phyloP scores from a whole-genome alignment of 148 eudicot species.

The Vaccinium myrtillus region DNA sequence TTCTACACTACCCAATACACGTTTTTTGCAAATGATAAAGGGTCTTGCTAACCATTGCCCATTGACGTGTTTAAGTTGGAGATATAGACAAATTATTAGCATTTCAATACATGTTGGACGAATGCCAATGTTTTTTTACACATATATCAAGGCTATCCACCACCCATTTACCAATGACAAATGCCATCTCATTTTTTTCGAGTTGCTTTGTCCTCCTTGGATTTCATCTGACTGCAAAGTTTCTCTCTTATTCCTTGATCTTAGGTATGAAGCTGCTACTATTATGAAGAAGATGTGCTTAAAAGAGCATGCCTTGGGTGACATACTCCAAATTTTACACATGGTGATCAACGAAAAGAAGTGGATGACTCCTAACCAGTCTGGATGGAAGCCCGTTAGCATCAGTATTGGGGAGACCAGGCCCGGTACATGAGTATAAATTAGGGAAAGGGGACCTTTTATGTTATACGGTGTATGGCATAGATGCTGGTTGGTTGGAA shows the following conservation, averaged over 20 bases:
- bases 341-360: constrained; percentile 51
- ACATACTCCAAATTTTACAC: constrained; percentile 67
- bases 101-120: not conserved
- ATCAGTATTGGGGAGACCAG: constrained; percentile 46
- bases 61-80: not conserved
- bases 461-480: not conserved
- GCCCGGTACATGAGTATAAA: constrained; percentile 23
- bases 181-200: constrained; percentile 6
- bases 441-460: not conserved
- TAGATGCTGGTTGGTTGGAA: constrained; percentile 9
- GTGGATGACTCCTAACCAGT: constrained; percentile 63
- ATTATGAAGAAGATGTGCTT: constrained; percentile 64
- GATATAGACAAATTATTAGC: not conserved
- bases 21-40: not conserved
- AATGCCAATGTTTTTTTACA: not conserved
- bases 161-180: not conserved
- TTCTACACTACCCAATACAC: not conserved
- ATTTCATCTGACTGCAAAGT: constrained; percentile 6
- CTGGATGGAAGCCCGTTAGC: constrained; percentile 88
- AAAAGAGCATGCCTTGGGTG: constrained; percentile 60
- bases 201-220: not conserved
- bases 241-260: not conserved
- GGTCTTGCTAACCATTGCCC: not conserved
- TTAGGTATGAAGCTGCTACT: constrained; percentile 86
- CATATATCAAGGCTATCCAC: not conserved